phyloP scores from a whole-genome alignment of 208 protist species.

The Wallacemonas sp. region DNA sequence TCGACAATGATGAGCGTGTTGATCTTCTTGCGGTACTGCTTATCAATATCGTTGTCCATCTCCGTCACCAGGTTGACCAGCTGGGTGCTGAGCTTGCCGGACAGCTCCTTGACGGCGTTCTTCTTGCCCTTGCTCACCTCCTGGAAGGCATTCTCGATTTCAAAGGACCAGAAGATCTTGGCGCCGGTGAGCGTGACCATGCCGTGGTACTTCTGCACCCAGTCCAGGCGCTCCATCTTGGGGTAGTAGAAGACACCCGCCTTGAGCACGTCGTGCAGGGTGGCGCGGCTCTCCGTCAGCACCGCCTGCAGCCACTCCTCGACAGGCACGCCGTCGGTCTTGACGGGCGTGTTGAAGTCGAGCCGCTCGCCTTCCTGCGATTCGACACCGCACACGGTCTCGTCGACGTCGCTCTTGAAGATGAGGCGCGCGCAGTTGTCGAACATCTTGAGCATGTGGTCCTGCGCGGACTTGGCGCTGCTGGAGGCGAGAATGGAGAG shows the following conservation, averaged over 20 bases:
- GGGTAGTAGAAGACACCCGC: constrained; percentile 98
- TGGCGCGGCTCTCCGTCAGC: constrained; percentile 94
- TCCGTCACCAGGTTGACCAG: constrained; percentile 96
- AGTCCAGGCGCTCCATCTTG: constrained; percentile 92
- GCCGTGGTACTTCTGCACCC: constrained; percentile 96
- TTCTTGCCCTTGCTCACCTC: constrained; percentile 94
- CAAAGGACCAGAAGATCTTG: constrained; percentile 99
- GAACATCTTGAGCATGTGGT: constrained; percentile 99
- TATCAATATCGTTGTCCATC: constrained; percentile 94
- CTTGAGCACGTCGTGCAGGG: constrained; percentile 96
- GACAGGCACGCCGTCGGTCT: constrained; percentile 91
- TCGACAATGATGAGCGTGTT: constrained; percentile 99
- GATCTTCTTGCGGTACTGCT: constrained; percentile 96
- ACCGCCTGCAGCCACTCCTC: constrained; percentile 98
- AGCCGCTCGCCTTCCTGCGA: constrained; percentile 97
- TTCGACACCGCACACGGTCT: constrained; percentile 94
- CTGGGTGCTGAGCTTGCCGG: constrained; percentile 89
- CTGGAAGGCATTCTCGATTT: constrained; percentile 97
- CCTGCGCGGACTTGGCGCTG: constrained; percentile 95
- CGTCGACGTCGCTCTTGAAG: constrained; percentile 93
- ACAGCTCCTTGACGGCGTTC: constrained; percentile 96
- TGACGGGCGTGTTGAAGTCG: constrained; percentile 89
- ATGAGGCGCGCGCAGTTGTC: constrained; percentile 95
- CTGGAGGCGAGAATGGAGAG: constrained; percentile 97
- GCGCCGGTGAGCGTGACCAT: constrained; percentile 96